Percentiles rank a stretch among this genome's conserved stretches.
These are phyloP conservation scores for Rhizophagus prolifer DNA, from an alignment of 192 early-diverging fungal genomes.

Conservation along the genomic window DNA sequence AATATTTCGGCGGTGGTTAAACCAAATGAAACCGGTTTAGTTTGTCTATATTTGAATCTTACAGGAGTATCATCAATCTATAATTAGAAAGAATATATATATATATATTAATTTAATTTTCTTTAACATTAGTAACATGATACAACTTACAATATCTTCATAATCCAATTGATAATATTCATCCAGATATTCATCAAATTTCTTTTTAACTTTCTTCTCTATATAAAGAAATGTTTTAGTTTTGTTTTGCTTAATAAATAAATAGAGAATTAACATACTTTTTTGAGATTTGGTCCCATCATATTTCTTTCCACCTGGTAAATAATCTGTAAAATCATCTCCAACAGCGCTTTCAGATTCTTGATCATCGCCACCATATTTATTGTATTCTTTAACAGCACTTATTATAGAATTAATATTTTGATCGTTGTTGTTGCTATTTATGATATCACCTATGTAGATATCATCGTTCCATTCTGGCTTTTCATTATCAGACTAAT, in stretches of 20 bases:
- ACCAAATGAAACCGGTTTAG: constrained; percentile 73
- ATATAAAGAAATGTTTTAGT: neutral
- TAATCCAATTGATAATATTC: constrained; percentile 91
- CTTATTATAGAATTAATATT: constrained; percentile 3
- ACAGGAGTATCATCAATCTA: constrained; percentile 77
- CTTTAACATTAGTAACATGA: too few species aligned
- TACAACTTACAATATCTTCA: constrained; percentile 75
- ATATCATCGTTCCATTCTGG: constrained; percentile 89
- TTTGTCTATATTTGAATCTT: constrained; percentile 91
- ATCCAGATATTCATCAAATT: constrained; percentile 74
- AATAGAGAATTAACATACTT: neutral
- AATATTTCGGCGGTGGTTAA: constrained; percentile 85
- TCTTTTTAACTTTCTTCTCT: constrained; percentile 43
- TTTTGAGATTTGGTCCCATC: constrained; percentile 37
- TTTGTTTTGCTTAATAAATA: constrained; percentile 26
- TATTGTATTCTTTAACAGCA: constrained; percentile 36
- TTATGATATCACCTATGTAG: constrained; percentile 63
- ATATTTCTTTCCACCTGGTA: constrained; percentile 69
- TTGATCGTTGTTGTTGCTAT: constrained; percentile 23
- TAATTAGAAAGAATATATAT: neutral
- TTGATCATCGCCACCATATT: constrained; percentile 42
- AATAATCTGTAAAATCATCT: constrained; percentile 80
- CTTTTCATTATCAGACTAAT: constrained; percentile 61
- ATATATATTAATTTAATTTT: neutral
- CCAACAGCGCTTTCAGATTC: constrained; percentile 43